Evolutionary conservation across 352 stramenopile genomes (phyloP).

Genomic region (Phytophthora agathidicida): DNA sequence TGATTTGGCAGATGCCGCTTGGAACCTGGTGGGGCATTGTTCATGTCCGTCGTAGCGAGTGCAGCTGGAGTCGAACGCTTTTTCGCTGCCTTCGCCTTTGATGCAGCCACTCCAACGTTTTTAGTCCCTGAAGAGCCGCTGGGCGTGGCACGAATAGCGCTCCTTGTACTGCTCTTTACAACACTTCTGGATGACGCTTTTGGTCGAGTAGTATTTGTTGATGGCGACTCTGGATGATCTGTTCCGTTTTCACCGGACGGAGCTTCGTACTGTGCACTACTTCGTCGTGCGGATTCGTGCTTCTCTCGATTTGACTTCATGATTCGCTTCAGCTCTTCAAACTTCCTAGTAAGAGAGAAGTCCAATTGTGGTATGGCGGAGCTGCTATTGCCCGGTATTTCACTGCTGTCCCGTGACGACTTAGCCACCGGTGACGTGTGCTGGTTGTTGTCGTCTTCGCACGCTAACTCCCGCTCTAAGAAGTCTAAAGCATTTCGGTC

Average conservation of each 20-base stretch:
- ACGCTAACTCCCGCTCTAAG: conserved; percentile 41
- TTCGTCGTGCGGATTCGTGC: conserved; percentile 14
- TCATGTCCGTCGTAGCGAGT: conserved; percentile 11
- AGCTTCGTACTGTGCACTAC: not conserved
- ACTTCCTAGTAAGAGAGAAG: conserved; percentile 62
- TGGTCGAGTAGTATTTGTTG: not conserved
- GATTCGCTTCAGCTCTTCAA: conserved; percentile 64
- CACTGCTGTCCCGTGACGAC: conserved; percentile 21
- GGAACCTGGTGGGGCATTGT: not conserved
- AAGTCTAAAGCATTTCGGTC: conserved; percentile 65
- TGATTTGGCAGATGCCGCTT: conserved; percentile 10
- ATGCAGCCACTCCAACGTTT: conserved; percentile 1
- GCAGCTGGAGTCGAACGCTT: conserved; percentile 6
- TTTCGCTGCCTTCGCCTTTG: conserved; percentile 1
- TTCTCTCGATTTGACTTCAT: conserved; percentile 59
- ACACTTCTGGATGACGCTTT: conserved; percentile 6
- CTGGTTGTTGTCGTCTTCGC: conserved; percentile 25
- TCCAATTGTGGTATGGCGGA: conserved; percentile 31
- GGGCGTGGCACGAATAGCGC: conserved; percentile 8
- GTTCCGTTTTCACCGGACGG: not conserved
- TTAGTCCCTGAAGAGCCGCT: conserved; percentile 24
- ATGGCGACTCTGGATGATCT: not conserved
- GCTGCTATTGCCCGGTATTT: not conserved
- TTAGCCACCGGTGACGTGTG: not conserved
- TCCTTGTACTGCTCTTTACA: not conserved